Conservation (phyloP, 129 eudicot genomes). For the Lactuca saligna region DNA sequence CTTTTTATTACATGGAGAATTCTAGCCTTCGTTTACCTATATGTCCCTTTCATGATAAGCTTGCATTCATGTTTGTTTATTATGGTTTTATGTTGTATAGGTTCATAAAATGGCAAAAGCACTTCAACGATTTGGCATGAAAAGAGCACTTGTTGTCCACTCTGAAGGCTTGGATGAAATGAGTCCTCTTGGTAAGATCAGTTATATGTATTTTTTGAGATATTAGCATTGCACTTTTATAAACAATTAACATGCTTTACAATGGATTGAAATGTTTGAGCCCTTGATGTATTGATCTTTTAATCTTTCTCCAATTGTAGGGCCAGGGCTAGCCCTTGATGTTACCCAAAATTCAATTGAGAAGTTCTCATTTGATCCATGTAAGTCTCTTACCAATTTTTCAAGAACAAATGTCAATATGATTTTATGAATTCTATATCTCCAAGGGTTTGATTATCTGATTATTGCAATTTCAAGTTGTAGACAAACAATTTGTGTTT, state of each 20-base stretch:
- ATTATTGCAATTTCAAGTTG: too few relatives aligned
- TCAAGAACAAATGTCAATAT: neutral
- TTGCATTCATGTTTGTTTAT: neutral
- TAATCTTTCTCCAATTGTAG: constrained; percentile 31
- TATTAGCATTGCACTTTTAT: constrained; percentile 1
- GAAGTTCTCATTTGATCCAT: constrained; percentile 81
- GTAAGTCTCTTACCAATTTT: constrained; percentile 43
- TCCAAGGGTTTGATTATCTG: too few relatives aligned
- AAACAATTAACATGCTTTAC: neutral
- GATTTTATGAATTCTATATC: neutral
- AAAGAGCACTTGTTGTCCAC: constrained; percentile 88
- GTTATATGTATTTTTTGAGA: neutral
- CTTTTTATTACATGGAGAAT: neutral
- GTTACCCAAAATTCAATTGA: constrained; percentile 74
- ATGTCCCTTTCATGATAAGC: neutral
- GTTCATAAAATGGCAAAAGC: constrained; percentile 91
- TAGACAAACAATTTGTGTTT: too few relatives aligned
- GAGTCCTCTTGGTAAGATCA: constrained; percentile 77
- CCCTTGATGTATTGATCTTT: neutral
- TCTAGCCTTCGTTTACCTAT: constrained; percentile 6
- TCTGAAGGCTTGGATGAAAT: constrained; percentile 94
- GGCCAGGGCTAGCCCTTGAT: constrained; percentile 79
- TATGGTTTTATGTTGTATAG: constrained; percentile 32
- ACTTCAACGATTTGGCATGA: constrained; percentile 89
- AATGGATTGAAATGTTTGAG: too few relatives aligned